These are phyloP conservation scores for Diaporthe amygdali DNA, from an alignment of 2,329 filamentous ascomycete species.

Conservation along the genomic window DNA sequence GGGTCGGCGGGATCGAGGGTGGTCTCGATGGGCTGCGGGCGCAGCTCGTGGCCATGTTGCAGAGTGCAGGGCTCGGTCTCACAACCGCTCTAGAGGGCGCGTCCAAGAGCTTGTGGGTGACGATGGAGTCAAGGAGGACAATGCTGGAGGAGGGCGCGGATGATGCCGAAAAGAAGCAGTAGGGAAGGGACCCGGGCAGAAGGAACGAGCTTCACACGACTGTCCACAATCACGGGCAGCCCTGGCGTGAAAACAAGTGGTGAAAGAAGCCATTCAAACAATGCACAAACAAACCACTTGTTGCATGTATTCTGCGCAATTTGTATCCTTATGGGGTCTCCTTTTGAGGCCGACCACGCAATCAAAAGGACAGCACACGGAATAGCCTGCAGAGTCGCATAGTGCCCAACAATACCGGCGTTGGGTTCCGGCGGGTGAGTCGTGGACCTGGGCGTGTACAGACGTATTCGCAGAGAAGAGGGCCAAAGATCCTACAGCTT, in stretches of 20 bases:
- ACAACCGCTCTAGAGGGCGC: slow-evolving; percentile 81
- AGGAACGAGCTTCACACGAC: not conserved
- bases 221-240: not conserved
- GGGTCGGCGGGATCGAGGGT: slow-evolving; percentile 77
- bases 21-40: slow-evolving; percentile 81
- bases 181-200: not conserved
- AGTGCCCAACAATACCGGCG: not conserved
- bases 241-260: not conserved
- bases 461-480: not conserved
- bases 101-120: slow-evolving; percentile 82
- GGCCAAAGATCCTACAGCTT: not conserved
- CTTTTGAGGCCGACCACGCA: not conserved
- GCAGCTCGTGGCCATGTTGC: slow-evolving; percentile 81
- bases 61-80: slow-evolving; percentile 78
- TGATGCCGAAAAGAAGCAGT: slow-evolving; percentile 33
- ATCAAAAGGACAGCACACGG: not conserved
- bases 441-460: too few species aligned
- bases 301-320: not conserved
- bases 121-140: slow-evolving; percentile 80
- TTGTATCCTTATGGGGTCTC: not conserved
- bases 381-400: not conserved
- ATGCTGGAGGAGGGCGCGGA: slow-evolving; percentile 68
- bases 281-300: too few species aligned
- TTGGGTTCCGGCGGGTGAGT: not conserved
- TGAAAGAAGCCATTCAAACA: not conserved